Evolutionary conservation across 1,284 basidiomycete genomes (phyloP).

Genomic region (Rhodofomes roseus): DNA sequence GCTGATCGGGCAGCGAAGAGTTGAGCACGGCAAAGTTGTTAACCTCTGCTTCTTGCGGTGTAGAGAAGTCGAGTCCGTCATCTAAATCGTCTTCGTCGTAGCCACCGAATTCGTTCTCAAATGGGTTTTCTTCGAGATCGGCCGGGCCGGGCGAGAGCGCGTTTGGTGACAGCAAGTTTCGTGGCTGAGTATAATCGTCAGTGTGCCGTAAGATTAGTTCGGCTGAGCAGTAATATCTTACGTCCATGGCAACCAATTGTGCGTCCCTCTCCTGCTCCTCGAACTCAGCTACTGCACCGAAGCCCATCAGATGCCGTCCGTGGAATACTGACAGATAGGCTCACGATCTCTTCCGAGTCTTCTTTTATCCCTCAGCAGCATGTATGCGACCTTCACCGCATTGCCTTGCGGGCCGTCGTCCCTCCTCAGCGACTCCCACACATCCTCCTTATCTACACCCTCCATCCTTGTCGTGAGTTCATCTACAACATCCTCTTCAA

Average conservation of each 20-base stretch:
- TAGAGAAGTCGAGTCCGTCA: constrained; percentile 59
- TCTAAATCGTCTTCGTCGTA: constrained; percentile 64
- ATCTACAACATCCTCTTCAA: constrained; percentile 88
- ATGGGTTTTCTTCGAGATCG: constrained; percentile 69
- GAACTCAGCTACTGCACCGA: constrained; percentile 60
- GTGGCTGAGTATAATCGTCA: constrained; percentile 45
- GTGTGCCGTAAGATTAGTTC: neutral
- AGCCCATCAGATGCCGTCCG: constrained; percentile 12
- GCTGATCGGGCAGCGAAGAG: constrained; percentile 69
- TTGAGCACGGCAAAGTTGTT: constrained; percentile 84
- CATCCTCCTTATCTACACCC: constrained; percentile 77
- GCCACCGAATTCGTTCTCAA: constrained; percentile 65
- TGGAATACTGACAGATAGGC: constrained; percentile 22
- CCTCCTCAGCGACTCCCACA: constrained; percentile 80
- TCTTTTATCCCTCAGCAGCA: constrained; percentile 88
- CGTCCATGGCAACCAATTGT: constrained; percentile 74
- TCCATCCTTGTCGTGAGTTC: constrained; percentile 76
- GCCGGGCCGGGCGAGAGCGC: constrained; percentile 48
- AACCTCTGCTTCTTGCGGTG: constrained; percentile 43
- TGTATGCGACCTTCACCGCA: constrained; percentile 95
- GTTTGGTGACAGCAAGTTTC: constrained; percentile 45
- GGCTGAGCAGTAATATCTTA: constrained; percentile 31
- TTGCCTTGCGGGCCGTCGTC: constrained; percentile 86
- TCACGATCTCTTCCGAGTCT: constrained; percentile 79
- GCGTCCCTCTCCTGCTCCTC: constrained; percentile 82